These are phyloP conservation scores for Nemania sp. DNA, from an alignment of 2,329 filamentous ascomycete genomes.

Conservation along the genomic window DNA sequence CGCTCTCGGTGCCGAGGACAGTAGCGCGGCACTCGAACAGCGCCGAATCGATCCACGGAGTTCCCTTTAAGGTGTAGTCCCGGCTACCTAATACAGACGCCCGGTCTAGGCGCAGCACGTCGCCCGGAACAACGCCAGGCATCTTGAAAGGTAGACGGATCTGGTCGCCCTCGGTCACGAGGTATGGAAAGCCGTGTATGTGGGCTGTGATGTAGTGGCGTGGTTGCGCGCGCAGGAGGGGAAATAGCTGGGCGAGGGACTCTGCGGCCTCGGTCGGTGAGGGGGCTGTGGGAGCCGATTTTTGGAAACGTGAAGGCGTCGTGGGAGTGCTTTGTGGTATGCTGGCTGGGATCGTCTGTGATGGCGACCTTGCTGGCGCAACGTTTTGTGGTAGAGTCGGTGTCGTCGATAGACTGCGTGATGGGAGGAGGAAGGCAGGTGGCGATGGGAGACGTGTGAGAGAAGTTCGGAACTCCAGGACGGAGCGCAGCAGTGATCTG, in stretches of 20 bases:
- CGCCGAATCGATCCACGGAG: slow-evolving; percentile 83
- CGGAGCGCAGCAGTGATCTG: slow-evolving; percentile 71
- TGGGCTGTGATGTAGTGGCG: slow-evolving; percentile 83
- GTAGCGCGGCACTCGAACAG: slow-evolving; percentile 87
- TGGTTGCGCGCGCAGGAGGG: slow-evolving; percentile 78
- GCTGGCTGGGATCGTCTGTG: slow-evolving; percentile 27
- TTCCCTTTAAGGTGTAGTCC: slow-evolving; percentile 88
- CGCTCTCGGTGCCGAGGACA: slow-evolving; percentile 85
- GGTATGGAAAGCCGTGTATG: slow-evolving; percentile 83
- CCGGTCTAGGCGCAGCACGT: slow-evolving; percentile 88
- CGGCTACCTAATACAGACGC: slow-evolving; percentile 85
- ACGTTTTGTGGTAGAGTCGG: slow-evolving; percentile 45
- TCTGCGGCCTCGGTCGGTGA: slow-evolving; percentile 64
- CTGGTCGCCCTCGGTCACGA: slow-evolving; percentile 80
- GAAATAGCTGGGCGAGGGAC: slow-evolving; percentile 66
- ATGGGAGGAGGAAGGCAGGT: slow-evolving; percentile 64
- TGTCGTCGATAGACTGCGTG: slow-evolving; percentile 55
- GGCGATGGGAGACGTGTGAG: slow-evolving; percentile 62
- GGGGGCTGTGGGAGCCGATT: slow-evolving; percentile 22
- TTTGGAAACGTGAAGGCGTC: background rate
- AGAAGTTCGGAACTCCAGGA: slow-evolving; percentile 68
- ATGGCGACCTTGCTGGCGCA: slow-evolving; percentile 50
- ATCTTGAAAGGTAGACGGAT: slow-evolving; percentile 84
- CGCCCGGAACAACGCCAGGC: slow-evolving; percentile 80
- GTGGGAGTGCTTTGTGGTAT: slow-evolving; percentile 33